phyloP scores from a whole-genome alignment of 805 yeast species.

The Wickerhamiella siamensis region DNA sequence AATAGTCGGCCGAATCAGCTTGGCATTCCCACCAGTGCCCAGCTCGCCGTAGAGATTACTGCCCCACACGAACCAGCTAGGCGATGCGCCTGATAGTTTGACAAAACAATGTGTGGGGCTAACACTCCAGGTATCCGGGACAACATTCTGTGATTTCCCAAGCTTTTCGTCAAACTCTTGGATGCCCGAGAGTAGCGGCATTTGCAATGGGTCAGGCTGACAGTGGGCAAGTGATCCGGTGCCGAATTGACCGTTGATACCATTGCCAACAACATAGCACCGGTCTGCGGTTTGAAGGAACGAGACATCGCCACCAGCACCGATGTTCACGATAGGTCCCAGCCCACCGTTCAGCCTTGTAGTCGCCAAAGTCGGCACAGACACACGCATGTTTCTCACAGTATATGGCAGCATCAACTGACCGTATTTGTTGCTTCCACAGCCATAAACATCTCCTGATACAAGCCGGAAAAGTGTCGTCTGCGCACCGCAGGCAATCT shows the following conservation, averaged over 20 bases:
- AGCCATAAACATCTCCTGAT: conserved; percentile 60
- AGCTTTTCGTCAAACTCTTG: conserved; percentile 41
- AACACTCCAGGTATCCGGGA: conserved; percentile 37
- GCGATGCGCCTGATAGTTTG: conserved; percentile 36
- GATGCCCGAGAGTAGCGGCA: conserved; percentile 35
- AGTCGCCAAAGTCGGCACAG: conserved; percentile 50
- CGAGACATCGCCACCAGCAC: conserved; percentile 60
- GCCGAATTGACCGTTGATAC: conserved; percentile 77
- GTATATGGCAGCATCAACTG: conserved; percentile 62
- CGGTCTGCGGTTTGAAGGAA: conserved; percentile 28
- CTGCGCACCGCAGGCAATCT: conserved; percentile 58
- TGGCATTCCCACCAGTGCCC: conserved; percentile 64
- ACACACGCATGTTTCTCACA: conserved; percentile 49
- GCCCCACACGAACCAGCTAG: conserved; percentile 56
- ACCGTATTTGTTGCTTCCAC: conserved; percentile 79
- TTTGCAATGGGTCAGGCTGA: conserved; percentile 47
- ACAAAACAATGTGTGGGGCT: conserved; percentile 57
- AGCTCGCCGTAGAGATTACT: conserved; percentile 70
- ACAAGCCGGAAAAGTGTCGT: conserved; percentile 61
- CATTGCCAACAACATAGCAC: conserved; percentile 61
- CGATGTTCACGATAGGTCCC: conserved; percentile 29
- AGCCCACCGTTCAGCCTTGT: conserved; percentile 30
- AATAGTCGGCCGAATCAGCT: conserved; percentile 25
- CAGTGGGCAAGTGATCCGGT: conserved; percentile 62
- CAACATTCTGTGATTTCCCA: conserved; percentile 31